Conservation (phyloP, 805 yeast genomes). For the Nematodospora valgi region DNA sequence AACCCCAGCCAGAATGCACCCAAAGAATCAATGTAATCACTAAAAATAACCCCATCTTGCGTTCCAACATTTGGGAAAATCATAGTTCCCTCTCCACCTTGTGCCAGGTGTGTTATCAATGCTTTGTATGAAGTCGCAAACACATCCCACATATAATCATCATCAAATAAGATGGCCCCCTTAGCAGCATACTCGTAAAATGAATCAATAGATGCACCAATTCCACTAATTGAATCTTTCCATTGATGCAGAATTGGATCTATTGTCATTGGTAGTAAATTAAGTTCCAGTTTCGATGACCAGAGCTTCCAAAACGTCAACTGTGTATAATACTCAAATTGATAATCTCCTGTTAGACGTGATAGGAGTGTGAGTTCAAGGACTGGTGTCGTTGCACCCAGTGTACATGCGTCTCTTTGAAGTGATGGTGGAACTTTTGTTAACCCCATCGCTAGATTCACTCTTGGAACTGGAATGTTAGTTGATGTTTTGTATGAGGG, state of each 20-base stretch:
- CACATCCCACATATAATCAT: slow-evolving; percentile 61
- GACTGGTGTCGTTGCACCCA: slow-evolving; percentile 84
- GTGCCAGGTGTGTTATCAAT: slow-evolving; percentile 42
- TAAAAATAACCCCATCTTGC: slow-evolving; percentile 44
- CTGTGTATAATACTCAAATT: slow-evolving; percentile 61
- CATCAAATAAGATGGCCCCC: slow-evolving; percentile 62
- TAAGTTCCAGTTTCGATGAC: slow-evolving; percentile 57
- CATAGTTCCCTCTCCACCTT: slow-evolving; percentile 26
- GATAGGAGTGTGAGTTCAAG: slow-evolving; percentile 79
- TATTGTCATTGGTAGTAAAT: slow-evolving; percentile 75
- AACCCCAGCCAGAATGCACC: slow-evolving; percentile 89
- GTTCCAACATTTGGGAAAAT: slow-evolving; percentile 59
- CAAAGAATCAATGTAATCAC: slow-evolving; percentile 80
- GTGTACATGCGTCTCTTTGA: slow-evolving; percentile 71
- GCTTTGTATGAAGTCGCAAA: slow-evolving; percentile 53
- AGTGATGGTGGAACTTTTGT: slow-evolving; percentile 39
- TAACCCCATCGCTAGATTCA: slow-evolving; percentile 60
- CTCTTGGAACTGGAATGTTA: slow-evolving; percentile 76
- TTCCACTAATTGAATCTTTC: slow-evolving; percentile 63
- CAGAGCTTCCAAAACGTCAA: slow-evolving; percentile 68
- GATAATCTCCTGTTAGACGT: slow-evolving; percentile 66
- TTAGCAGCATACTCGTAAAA: slow-evolving; percentile 87
- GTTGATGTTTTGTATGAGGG: slow-evolving; percentile 65
- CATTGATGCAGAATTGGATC: slow-evolving; percentile 56
- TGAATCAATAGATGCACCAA: slow-evolving; percentile 91